Percentiles rank a stretch among this genome's conserved stretches.
Conservation (phyloP, 257 asterid species). For the Petunia axillaris region DNA sequence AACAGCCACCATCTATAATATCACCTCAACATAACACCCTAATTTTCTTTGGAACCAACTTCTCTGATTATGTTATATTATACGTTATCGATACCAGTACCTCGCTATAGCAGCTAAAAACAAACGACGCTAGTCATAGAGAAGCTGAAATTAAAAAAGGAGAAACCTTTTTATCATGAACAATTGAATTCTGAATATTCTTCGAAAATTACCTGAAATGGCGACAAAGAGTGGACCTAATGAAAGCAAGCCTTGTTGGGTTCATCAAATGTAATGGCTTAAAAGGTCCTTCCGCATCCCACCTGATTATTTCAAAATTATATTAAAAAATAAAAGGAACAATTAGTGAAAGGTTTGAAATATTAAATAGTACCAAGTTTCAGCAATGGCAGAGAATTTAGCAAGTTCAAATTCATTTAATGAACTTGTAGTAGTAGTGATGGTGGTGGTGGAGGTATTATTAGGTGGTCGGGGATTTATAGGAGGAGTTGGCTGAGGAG, state of each 20-base stretch:
- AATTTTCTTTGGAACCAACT: too few species aligned
- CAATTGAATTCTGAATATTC: background rate
- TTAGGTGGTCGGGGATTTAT: conserved; percentile 30
- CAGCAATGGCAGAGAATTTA: conserved; percentile 72
- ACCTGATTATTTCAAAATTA: conserved; percentile 48
- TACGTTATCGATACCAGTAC: too few species aligned
- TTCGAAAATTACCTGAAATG: conserved; percentile 77
- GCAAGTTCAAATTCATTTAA: conserved; percentile 67
- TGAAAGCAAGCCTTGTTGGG: conserved; percentile 94
- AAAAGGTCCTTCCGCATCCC: conserved; percentile 98
- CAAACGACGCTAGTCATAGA: too few species aligned
- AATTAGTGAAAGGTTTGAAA: background rate
- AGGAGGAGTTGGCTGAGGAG: conserved; percentile 43
- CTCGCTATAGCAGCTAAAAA: background rate
- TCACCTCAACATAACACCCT: too few species aligned
- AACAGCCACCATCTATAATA: too few species aligned
- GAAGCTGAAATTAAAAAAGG: background rate
- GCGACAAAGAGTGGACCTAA: conserved; percentile 87
- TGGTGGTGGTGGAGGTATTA: background rate
- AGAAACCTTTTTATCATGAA: background rate
- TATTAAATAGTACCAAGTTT: conserved; percentile 57
- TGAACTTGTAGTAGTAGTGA: conserved; percentile 46
- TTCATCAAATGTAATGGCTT: conserved; percentile 90
- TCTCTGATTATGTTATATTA: too few species aligned
- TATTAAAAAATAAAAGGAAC: background rate